Evolutionary conservation across 2,329 filamentous ascomycete genomes (phyloP).

Genomic region (Thielaviopsis punctulata): DNA sequence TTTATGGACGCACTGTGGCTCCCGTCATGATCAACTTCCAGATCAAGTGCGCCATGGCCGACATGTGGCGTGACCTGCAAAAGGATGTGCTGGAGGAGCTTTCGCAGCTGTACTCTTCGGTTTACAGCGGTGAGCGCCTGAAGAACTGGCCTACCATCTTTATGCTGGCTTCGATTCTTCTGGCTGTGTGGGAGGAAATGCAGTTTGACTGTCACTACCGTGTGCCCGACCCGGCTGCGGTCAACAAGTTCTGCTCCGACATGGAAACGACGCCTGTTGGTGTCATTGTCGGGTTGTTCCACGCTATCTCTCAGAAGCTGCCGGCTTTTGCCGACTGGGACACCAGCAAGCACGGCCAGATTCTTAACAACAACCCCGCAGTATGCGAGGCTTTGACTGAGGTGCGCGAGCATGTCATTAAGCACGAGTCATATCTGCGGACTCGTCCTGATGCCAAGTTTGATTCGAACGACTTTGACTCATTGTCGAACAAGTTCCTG

Average conservation of each 20-base stretch:
- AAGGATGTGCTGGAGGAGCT: conserved; percentile 93
- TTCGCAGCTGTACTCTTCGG: conserved; percentile 83
- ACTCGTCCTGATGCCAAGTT: conserved; percentile 66
- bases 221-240: conserved; percentile 63
- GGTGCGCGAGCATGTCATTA: conserved; percentile 77
- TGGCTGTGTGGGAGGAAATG: conserved; percentile 96
- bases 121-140: conserved; percentile 90
- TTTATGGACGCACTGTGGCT: conserved; percentile 75
- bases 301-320: conserved; percentile 92
- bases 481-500: conserved; percentile 89
- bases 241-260: conserved; percentile 87
- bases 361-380: conserved; percentile 77
- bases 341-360: conserved; percentile 72
- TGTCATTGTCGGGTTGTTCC: conserved; percentile 91
- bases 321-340: conserved; percentile 91
- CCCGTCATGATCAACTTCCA: conserved; percentile 99
- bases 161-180: conserved; percentile 82
- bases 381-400: conserved; percentile 95
- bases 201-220: conserved; percentile 97
- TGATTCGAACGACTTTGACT: conserved; percentile 85
- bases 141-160: conserved; percentile 99
- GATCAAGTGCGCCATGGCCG: conserved; percentile 90
- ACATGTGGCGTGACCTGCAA: conserved; percentile 95
- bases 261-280: conserved; percentile 95
- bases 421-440: conserved; percentile 81